Percentiles rank a stretch among this genome's conserved stretches.
Evolutionary conservation across 2,329 filamentous ascomycete species (phyloP).

Genomic region (Curvularia sp.): DNA sequence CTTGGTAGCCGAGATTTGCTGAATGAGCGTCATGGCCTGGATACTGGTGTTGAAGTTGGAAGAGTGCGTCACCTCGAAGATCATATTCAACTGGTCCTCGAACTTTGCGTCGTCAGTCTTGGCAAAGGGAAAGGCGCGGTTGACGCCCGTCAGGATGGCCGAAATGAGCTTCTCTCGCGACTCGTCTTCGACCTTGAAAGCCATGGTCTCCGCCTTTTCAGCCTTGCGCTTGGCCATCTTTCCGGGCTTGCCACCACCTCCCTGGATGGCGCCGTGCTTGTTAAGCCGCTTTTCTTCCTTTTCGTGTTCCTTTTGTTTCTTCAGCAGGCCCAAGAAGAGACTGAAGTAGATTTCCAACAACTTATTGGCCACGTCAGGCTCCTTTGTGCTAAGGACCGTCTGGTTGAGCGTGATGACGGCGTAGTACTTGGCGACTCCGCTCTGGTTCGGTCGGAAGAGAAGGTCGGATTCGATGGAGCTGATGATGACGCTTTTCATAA

Average conservation of each 20-base stretch:
- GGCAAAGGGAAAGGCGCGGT: conserved; percentile 93
- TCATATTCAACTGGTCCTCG: conserved; percentile 87
- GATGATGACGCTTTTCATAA: conserved; percentile 92
- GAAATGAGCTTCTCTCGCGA: conserved; percentile 90
- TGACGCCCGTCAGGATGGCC: conserved; percentile 89
- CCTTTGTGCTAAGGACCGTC: conserved; percentile 85
- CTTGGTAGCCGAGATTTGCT: conserved; percentile 84
- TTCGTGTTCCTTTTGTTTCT: conserved; percentile 59
- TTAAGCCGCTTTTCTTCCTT: conserved; percentile 52
- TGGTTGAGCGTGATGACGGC: conserved; percentile 97
- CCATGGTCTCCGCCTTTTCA: conserved; percentile 53
- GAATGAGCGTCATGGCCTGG: conserved; percentile 91
- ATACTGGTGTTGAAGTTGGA: conserved; percentile 99
- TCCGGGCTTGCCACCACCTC: conserved; percentile 61
- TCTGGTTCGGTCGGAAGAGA: conserved; percentile 85
- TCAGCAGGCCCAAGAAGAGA: conserved; percentile 82
- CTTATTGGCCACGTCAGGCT: conserved; percentile 79
- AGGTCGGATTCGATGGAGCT: conserved; percentile 85
- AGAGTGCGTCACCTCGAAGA: conserved; percentile 95
- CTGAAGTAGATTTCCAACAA: conserved; percentile 92
- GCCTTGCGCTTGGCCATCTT: conserved; percentile 60
- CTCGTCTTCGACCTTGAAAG: conserved; percentile 62
- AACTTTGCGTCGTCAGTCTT: conserved; percentile 81
- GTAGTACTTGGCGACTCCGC: conserved; percentile 89
- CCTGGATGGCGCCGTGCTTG: conserved; percentile 60